phyloP scores from a whole-genome alignment of 1,284 basidiomycete genomes.

The Ustilago esculenta region DNA sequence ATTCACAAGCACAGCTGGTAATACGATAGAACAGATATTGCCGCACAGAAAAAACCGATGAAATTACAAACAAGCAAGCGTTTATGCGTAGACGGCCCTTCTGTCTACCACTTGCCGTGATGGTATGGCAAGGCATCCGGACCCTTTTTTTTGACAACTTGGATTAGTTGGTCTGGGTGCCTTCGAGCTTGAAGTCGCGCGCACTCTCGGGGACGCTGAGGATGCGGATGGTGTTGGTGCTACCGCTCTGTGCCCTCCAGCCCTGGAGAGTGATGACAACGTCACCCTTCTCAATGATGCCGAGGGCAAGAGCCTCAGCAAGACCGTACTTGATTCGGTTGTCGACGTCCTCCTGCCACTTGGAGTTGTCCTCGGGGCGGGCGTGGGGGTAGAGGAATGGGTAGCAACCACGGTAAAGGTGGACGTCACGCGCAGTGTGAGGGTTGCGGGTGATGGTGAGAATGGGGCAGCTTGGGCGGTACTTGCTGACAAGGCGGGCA shows the following conservation, averaged over 20 bases:
- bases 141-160: not conserved
- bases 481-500: slow-evolving; percentile 95
- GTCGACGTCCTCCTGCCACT: slow-evolving; percentile 96
- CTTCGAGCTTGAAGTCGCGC: slow-evolving; percentile 63
- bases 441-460: slow-evolving; percentile 90
- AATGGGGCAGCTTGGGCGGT: slow-evolving; percentile 91
- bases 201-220: slow-evolving; percentile 59
- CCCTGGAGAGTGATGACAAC: slow-evolving; percentile 96
- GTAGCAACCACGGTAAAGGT: slow-evolving; percentile 96
- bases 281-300: slow-evolving; percentile 87
- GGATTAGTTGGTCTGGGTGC: slow-evolving; percentile 31
- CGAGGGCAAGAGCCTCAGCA: slow-evolving; percentile 83
- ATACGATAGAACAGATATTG: not conserved
- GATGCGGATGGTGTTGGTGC: slow-evolving; percentile 71
- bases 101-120: too few relatives aligned
- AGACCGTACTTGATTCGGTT: slow-evolving; percentile 77
- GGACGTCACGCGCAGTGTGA: slow-evolving; percentile 94
- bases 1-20: too few relatives aligned
- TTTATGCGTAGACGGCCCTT: not conserved
- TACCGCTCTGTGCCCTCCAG: slow-evolving; percentile 96
- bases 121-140: not conserved
- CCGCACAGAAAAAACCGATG: slow-evolving; percentile 14
- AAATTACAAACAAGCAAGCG: slow-evolving; percentile 23
- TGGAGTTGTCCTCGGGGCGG: slow-evolving; percentile 80
- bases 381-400: slow-evolving; percentile 96